Base-by-base conservation (phyloP, 352 stramenopile genomes). In the Pythium folliculosum region DNA sequence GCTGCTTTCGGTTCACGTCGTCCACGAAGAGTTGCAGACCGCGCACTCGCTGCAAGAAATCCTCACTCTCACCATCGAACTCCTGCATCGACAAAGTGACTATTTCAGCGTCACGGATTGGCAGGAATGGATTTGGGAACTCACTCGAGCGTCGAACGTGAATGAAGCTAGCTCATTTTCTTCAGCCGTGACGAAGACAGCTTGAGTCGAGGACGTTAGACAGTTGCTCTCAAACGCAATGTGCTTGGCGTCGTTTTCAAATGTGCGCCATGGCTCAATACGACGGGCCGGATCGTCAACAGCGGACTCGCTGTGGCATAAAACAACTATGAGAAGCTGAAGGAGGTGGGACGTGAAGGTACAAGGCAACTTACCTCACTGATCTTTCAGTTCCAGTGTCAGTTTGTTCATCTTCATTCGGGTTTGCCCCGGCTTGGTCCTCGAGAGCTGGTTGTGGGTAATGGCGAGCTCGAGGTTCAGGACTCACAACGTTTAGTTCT, bases 401-500 rank as follows among this genome's bases (percentile, higher is more conserved):
- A 2, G 7, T 16, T 48, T 47, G 30, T 7, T 47, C 32, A 16
- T n/a, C 12, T 22, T 56, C 50, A 56, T 23, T 56, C 27, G 50
- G 17, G 14, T 5, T 5, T n/a, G 23, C 14, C 21, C 23, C 50
- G 16, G 5, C 30, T 30, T 5, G 38, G 14, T 59, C 52, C 9
- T n/a, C 21, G 12, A 35, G 9, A 47, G n/a, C 13, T 10, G 17
- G 17, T 48, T 37, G 23, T 17, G 17, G 40, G 17, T 35, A 48
- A 10, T 21, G 13, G 12, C 32, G 49, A 17, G 10, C 50, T 1
- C 16, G 52, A 27, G 51, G 61, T 30, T 67, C 61, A 9, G 61
- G 61, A 32, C 61, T 67, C 14, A 67, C 61, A 12, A 67, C 22
- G 43, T 67, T 67, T n/a, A 67, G 30, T 49, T 55, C 51, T 38